Base-by-base conservation (phyloP, 1,284 basidiomycete species). In the Malassezia obtusa region DNA sequence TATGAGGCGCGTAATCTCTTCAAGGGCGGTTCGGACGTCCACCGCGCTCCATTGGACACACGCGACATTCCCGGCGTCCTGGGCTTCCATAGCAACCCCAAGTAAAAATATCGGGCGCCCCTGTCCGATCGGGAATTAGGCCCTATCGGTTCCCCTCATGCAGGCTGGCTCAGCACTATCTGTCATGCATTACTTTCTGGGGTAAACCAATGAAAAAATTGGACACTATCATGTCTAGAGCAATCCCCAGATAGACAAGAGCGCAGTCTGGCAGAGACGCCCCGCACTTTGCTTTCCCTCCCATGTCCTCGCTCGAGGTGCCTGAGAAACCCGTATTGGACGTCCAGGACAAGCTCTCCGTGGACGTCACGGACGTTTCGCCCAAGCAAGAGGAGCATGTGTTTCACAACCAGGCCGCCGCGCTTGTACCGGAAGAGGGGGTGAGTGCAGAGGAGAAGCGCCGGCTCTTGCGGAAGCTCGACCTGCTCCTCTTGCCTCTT, bases 1-100 rank as follows among this genome's bases (percentile, higher is more conserved):
- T 82, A 85, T 38, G 88, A 94, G 76, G 86, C 83, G 10, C 83
- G 77, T 67, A 71, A 60, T 7, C 26, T 55, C 7, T 55, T 47
- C 17, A 22, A 21, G 7, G n/a, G 3, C n/a, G 21, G n/a, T 9
- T 12, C 33, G 14, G 2, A 22, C 9, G 31, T 15, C 14, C 25
- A 36, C 25, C 17, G 17, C 21, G 32, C 22, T 8, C 10, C 8
- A 2, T 5, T 21, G 14, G 4, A 26, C 10, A 19, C 11, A 17
- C 25, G 32, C 30, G 10, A n/a, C n/a, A 9, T 39, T 8, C 15
- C 10, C 35, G 26, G 52, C 15, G 26, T 36, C 17, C 21, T 54
- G 8, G 45, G 37, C 12, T 49, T 54, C 39, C 33, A 54, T 31
- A 54, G 46, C 24, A 54, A 54, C n/a, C 40, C 46, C 11, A 46